Percentiles rank a stretch among this genome's conserved stretches.
These are phyloP conservation scores for Phoenix roebelenii DNA, from an alignment of 176 grass and related monocot species.

Conservation along the genomic window DNA sequence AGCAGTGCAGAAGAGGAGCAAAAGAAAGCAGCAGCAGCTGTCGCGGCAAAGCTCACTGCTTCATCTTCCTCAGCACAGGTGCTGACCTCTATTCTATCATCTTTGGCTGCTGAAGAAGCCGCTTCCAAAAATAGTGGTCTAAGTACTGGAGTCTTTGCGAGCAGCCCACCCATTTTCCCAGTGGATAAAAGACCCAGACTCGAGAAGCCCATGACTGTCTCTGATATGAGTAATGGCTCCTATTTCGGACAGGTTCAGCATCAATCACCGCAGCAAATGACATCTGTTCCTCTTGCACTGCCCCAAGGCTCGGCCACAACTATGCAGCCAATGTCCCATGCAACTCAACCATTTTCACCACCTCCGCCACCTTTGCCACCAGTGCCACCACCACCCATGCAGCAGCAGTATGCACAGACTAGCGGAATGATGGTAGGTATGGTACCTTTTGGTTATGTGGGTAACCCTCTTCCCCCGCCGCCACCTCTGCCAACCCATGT, in stretches of 20 bases:
- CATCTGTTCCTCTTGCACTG: slow-evolving; percentile 17
- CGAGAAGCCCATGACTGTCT: slow-evolving; percentile 29
- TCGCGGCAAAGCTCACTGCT: slow-evolving; percentile 82
- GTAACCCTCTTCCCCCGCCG: slow-evolving; percentile 39
- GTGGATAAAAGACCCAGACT: slow-evolving; percentile 64
- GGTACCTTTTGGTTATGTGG: slow-evolving; percentile 39
- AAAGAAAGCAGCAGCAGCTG: slow-evolving; percentile 84
- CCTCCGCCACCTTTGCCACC: slow-evolving; percentile 51
- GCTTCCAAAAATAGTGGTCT: slow-evolving; percentile 33
- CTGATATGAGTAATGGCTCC: slow-evolving; percentile 30
- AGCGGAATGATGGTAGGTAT: slow-evolving; percentile 39
- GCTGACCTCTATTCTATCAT: slow-evolving; percentile 58
- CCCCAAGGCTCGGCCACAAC: slow-evolving; percentile 28
- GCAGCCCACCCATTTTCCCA: slow-evolving; percentile 41
- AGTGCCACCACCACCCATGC: slow-evolving; percentile 22
- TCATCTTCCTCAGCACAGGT: slow-evolving; percentile 58
- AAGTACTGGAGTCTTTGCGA: slow-evolving; percentile 29
- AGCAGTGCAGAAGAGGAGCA: slow-evolving; percentile 38
- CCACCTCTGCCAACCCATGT: slow-evolving; percentile 38
- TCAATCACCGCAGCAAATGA: slow-evolving; percentile 21
- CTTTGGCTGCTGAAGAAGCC: slow-evolving; percentile 63
- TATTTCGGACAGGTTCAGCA: slow-evolving; percentile 43
- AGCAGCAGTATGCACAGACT: slow-evolving; percentile 55
- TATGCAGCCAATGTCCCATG: slow-evolving; percentile 18
- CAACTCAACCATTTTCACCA: slow-evolving; percentile 37